Percentiles rank a stretch among this genome's conserved stretches.
phyloP scores from a whole-genome alignment of 139 green algal species.

The Chlamydomonas sp. region DNA sequence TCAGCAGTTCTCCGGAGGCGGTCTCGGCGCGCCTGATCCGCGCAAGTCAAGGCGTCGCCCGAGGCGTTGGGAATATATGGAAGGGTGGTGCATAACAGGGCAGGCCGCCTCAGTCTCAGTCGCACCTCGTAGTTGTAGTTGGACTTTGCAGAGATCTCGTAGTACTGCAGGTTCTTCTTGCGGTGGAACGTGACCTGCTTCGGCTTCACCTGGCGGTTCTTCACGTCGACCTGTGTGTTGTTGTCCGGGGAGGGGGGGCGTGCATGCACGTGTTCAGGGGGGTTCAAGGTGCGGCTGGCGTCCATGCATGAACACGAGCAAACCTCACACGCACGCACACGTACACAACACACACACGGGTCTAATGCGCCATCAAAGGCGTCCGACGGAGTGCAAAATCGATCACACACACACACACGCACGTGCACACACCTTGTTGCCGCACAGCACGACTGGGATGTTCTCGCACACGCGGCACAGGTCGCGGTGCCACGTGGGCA shows the following conservation, averaged over 20 bases:
- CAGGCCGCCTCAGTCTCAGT: no score
- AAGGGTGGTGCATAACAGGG: no score
- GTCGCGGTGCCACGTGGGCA: slow-evolving; percentile 97
- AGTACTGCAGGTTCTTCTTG: slow-evolving; percentile 99
- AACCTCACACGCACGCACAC: no score
- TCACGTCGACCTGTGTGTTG: slow-evolving; percentile 94
- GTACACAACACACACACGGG: no score
- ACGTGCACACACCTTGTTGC: slow-evolving; percentile 99
- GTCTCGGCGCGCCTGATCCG: no score
- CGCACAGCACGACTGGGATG: slow-evolving; percentile 99
- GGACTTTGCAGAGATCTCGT: slow-evolving; percentile 98
- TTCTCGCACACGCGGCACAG: slow-evolving; percentile 98
- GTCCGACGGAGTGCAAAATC: no score
- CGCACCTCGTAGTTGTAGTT: slow-evolving; percentile 99
- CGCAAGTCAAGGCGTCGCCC: no score
- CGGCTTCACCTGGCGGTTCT: slow-evolving; percentile 99
- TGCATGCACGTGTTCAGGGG: no score
- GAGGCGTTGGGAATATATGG: no score
- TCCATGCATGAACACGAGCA: background rate
- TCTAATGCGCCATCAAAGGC: no score
- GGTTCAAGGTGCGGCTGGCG: background rate
- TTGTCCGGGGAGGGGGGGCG: slow-evolving; percentile 10
- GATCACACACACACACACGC: no score
- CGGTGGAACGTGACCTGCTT: slow-evolving; percentile 96
- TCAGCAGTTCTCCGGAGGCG: no score